Conservation (phyloP, 805 yeast genomes). For the Jamesozyma hellenica region DNA sequence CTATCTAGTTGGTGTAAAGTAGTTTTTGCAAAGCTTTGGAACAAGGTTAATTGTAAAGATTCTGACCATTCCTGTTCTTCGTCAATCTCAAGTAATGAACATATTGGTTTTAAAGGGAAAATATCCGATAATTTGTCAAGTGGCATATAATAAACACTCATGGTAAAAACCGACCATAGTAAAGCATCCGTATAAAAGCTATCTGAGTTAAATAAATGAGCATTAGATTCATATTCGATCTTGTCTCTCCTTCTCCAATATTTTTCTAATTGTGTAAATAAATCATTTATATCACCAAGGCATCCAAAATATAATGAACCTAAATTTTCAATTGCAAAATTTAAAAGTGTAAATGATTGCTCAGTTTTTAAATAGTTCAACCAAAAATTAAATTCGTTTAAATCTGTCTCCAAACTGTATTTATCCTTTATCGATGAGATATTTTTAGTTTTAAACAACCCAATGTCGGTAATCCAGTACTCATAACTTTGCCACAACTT, state of each 20-base stretch:
- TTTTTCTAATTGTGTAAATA: conserved; percentile 17
- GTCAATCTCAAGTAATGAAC: conserved; percentile 5
- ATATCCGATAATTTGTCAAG: conserved; percentile 7
- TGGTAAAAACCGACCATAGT: conserved; percentile 23
- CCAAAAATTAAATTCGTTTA: conserved; percentile 11
- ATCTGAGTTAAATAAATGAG: conserved; percentile 11
- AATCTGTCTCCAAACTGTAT: conserved; percentile 3
- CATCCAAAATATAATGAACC: conserved; percentile 27
- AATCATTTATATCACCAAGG: conserved; percentile 24
- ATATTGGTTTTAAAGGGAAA: conserved; percentile 7
- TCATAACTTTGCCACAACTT: conserved; percentile 24
- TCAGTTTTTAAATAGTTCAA: conserved; percentile 10
- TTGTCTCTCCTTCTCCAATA: conserved; percentile 18
- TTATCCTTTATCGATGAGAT: conserved; percentile 3
- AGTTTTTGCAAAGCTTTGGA: conserved; percentile 9
- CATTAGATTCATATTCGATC: neutral
- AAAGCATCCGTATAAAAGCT: conserved; percentile 20
- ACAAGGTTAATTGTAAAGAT: conserved; percentile 9
- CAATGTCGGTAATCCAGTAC: conserved; percentile 20
- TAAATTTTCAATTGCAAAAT: conserved; percentile 24
- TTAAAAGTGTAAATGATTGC: conserved; percentile 17
- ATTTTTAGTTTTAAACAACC: conserved; percentile 14
- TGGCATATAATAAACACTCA: conserved; percentile 25
- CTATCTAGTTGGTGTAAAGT: conserved; percentile 12
- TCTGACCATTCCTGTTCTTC: conserved; percentile 10